Evolutionary conservation across 371 early-diverging fungal genomes (phyloP).

Genomic region (Mortierella sp.): DNA sequence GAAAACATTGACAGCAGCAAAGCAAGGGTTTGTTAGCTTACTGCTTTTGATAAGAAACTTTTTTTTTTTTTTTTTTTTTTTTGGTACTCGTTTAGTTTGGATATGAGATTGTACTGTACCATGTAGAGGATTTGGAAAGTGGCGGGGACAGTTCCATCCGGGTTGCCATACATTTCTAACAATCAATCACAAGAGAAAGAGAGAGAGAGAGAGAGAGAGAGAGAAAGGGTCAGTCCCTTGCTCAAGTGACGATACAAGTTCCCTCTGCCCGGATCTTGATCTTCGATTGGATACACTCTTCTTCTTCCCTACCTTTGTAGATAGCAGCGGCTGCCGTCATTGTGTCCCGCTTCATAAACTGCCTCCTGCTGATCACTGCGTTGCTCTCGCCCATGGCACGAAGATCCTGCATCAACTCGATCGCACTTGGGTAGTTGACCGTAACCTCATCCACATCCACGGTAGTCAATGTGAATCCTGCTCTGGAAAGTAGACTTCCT

Average conservation of each 20-base stretch:
- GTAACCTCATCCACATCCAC: conserved; percentile 95
- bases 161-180: conserved; percentile 88
- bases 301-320: conserved; percentile 82
- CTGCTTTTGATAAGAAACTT: background rate
- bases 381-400: conserved; percentile 96
- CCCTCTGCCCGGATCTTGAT: too few relatives aligned
- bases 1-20: conserved; percentile 6
- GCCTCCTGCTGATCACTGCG: conserved; percentile 79
- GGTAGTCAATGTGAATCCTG: conserved; percentile 90
- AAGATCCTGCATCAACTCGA: conserved; percentile 92
- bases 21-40: background rate
- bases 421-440: conserved; percentile 91
- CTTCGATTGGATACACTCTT: too few relatives aligned
- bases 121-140: conserved; percentile 92
- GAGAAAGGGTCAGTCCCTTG: background rate
- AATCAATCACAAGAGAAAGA: conserved; percentile 8
- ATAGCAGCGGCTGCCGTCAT: conserved; percentile 87
- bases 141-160: conserved; percentile 92
- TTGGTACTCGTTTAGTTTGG: conserved; percentile 4
- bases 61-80: background rate
- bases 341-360: conserved; percentile 81
- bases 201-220: background rate
- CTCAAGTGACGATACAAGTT: too few relatives aligned
- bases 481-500: conserved; percentile 80
- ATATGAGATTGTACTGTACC: conserved; percentile 57